phyloP scores from a whole-genome alignment of 2,329 filamentous ascomycete species.

The Xylaria sp. region DNA sequence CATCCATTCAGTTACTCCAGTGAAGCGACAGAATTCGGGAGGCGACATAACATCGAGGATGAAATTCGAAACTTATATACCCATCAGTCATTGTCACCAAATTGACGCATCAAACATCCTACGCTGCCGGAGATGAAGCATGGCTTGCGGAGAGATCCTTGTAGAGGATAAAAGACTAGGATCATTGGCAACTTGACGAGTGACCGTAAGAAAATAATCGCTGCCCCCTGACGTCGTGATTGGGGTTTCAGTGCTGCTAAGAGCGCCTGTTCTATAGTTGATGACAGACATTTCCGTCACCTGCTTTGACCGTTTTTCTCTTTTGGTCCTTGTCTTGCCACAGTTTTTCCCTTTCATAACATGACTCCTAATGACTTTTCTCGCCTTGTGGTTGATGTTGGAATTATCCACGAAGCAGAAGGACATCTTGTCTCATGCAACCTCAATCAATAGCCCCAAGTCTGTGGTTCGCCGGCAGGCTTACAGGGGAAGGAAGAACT shows the following conservation, averaged over 20 bases:
- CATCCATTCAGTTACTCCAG: conserved; percentile 16
- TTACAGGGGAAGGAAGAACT: too few species aligned
- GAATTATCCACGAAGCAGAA: conserved; percentile 37
- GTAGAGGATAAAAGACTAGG: conserved; percentile 9
- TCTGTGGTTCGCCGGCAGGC: not conserved
- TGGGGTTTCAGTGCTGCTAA: not conserved
- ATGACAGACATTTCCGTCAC: not conserved
- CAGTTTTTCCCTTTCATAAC: conserved; percentile 43
- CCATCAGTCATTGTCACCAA: not conserved
- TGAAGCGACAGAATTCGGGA: conserved; percentile 24
- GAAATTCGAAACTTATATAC: conserved; percentile 26
- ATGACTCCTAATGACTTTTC: conserved; percentile 39
- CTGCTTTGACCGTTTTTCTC: not conserved
- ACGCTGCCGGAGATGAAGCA: conserved; percentile 26
- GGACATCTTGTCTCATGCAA: conserved; percentile 22
- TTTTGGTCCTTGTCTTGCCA: conserved; percentile 33
- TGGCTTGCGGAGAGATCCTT: conserved; percentile 15
- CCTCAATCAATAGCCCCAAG: not conserved
- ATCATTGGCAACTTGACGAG: conserved; percentile 26
- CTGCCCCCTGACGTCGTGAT: not conserved
- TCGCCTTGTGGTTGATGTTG: conserved; percentile 29
- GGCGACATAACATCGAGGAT: conserved; percentile 27
- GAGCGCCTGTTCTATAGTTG: not conserved
- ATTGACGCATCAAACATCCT: not conserved
- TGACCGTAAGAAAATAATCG: conserved; percentile 12